Percentiles rank a stretch among this genome's conserved stretches.
Evolutionary conservation across 495 filamentous ascomycete genomes (phyloP).

Genomic region (Lasiosphaeria miniovina): DNA sequence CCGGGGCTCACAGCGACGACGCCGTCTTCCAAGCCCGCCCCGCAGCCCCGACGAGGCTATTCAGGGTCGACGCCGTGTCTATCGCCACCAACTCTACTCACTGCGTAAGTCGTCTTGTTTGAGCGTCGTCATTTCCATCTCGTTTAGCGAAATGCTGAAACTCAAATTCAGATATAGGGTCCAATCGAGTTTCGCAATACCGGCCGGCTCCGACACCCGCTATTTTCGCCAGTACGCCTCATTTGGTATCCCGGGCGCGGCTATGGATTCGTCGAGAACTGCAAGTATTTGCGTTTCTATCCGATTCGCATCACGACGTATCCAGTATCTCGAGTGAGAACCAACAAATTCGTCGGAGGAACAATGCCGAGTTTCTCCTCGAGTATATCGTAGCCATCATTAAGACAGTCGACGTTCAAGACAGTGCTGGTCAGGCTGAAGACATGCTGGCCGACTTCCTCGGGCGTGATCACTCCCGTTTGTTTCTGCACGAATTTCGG

Average conservation of each 20-base stretch:
- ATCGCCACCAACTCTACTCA: conserved; percentile 73
- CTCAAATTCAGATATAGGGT: conserved; percentile 52
- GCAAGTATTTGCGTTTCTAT: conserved; percentile 77
- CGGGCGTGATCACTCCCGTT: conserved; percentile 67
- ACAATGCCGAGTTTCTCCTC: conserved; percentile 85
- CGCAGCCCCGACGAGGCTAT: conserved; percentile 54
- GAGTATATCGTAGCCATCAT: conserved; percentile 87
- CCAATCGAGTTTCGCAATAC: conserved; percentile 74
- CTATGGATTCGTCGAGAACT: conserved; percentile 87
- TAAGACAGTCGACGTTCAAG: conserved; percentile 87
- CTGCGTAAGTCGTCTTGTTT: conserved; percentile 49
- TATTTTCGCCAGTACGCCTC: conserved; percentile 58
- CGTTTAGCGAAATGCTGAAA: neutral
- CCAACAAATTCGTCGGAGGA: conserved; percentile 48
- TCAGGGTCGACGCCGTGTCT: conserved; percentile 67
- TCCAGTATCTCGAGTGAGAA: conserved; percentile 25
- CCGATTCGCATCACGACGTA: conserved; percentile 4
- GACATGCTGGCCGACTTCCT: conserved; percentile 85
- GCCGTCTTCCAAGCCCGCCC: conserved; percentile 15
- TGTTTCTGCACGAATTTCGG: conserved; percentile 83
- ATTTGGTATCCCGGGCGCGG: conserved; percentile 76
- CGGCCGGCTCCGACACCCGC: conserved; percentile 69
- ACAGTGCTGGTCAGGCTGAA: conserved; percentile 78
- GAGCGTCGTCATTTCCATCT: neutral
- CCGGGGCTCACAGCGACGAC: conserved; percentile 22